Evolutionary conservation across 2,329 filamentous ascomycete genomes (phyloP), one percentile per base, ranked within the genome.

Genomic region (Colletotrichum sp.): DNA sequence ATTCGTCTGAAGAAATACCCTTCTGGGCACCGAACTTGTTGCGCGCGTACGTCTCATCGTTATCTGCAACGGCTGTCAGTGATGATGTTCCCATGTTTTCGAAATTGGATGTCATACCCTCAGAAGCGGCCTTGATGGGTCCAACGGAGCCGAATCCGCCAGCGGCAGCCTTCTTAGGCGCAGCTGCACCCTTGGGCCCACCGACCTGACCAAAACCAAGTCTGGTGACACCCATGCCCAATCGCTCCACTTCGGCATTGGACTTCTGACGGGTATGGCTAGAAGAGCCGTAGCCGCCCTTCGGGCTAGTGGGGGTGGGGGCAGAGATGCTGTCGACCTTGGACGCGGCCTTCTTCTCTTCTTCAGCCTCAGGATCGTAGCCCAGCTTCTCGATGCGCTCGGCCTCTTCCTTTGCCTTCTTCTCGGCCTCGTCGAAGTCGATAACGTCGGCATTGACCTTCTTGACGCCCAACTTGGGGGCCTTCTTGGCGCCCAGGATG

Each of bases 391-490:
- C 96, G 82, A 98, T 97, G 79, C 97, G 93, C 85, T 98, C 97
- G 4, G 96, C 97, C 85, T 99, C 97, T 85, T 98, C 97, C 84
- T 96, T 98, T 58, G 97, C 97, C 86, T 97, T 98, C 85, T 95
- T 95, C 89, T 99, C 97, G 4, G 96, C 97, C 84, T 96, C 97
- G 78, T 99, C 97, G 81, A 99, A 99, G 86, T 99, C 96, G 77
- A 99, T 96, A 14, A 92, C 87, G 78, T 96, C 94, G 61, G 89
- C 90, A 5, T 90, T 91, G 38, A 98, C 91, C 89, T 98, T 98
- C 91, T 98, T 98, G 32, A 93, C 96, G 43, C 96, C 97, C 13
- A 98, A 90, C 87, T 97, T 98, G 59, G 90, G 94, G 8, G 89
- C 89, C 88, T 96, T 97, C 88, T 96, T 97, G 36, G 94, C 94